phyloP scores from a whole-genome alignment of 2,329 filamentous ascomycete genomes.

The Arthrinium phaeospermum region DNA sequence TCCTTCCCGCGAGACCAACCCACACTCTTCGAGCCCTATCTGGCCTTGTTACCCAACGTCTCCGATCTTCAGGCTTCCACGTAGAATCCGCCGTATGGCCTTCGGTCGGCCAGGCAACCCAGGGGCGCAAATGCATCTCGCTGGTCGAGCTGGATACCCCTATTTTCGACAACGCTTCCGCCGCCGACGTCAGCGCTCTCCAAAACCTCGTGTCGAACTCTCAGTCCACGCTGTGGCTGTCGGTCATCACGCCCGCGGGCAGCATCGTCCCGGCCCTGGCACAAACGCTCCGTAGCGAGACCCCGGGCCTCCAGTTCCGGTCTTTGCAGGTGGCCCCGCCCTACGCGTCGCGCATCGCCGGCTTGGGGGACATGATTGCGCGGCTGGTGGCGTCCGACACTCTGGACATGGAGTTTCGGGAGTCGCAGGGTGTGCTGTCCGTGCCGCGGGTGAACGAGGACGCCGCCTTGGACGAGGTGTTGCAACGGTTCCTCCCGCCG shows the following conservation, averaged over 20 bases:
- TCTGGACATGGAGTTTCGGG: constrained; percentile 4
- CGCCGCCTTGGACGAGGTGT: not conserved
- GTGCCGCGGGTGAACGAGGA: constrained; percentile 8
- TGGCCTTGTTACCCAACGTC: not conserved
- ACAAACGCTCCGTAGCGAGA: constrained; percentile 13
- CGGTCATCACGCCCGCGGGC: not conserved
- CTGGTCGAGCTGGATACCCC: constrained; percentile 13
- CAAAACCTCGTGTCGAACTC: not conserved
- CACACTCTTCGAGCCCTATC: constrained; percentile 1
- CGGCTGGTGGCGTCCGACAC: not conserved
- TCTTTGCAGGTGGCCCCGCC: constrained; percentile 9
- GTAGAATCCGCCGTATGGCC: not conserved
- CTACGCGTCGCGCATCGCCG: not conserved
- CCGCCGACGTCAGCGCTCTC: not conserved
- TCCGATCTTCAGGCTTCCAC: not conserved
- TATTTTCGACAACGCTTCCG: constrained; percentile 10
- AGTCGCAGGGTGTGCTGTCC: not conserved
- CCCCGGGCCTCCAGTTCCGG: constrained; percentile 9
- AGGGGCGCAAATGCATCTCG: constrained; percentile 7
- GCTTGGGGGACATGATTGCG: not conserved
- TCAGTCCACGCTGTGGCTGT: not conserved
- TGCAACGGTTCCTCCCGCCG: constrained; percentile 6
- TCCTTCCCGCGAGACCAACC: not conserved
- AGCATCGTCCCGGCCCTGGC: constrained; percentile 2
- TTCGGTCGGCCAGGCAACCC: not conserved